Base-by-base conservation (phyloP, 192 early-diverging fungal genomes). In the Coemansia sp. region DNA sequence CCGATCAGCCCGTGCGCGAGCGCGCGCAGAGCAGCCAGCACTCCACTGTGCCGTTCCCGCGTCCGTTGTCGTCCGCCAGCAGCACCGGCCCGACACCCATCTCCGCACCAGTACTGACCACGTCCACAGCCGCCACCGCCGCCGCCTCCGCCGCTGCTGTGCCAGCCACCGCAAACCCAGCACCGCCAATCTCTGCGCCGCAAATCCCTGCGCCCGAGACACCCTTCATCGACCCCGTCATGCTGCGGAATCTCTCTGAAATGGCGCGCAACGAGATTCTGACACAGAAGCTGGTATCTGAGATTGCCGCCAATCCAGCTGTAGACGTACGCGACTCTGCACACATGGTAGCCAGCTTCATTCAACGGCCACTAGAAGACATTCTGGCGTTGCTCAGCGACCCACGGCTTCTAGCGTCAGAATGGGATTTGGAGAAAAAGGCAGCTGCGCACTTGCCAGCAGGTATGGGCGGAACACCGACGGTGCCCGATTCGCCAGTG, bases 351-450 rank as follows among this genome's bases (percentile, higher is more conserved):
- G 43, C 39, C 23, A 45, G 45, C 54, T 60, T 78, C 43, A 23
- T 52, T 9, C 39, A 43, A 52, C 53, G 56, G 17, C 44, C 60
- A 2, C 28, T 78, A 5, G 77, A 73, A 22, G 70, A 72, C 35
- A 33, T 78, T 3, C 33, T 78, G 42, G 61, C 55, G 11, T 50
- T 78, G 45, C 55, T 78, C 15, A 37, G 59, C 33, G 76, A 78
- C 33, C 64, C 60, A 0, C 37, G 26, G 24, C 42, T 64, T 23
- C 54, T 78, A 20, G 69, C 58, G 1, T 63, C 58, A 4, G 67
- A 71, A 38, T 64, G 67, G 69, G 58, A 72, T n/a, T 34, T 65
- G 13, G 69, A 72, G 58, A 53, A 72, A 38, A 50, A 38, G 15
- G 55, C 64, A 6, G 46, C 26, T 14, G 5, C 19, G 35, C 55